Evolutionary conservation across 306 rosid genomes (phyloP), one percentile per base, ranked within the genome.

Genomic region (Sophora flavescens): DNA sequence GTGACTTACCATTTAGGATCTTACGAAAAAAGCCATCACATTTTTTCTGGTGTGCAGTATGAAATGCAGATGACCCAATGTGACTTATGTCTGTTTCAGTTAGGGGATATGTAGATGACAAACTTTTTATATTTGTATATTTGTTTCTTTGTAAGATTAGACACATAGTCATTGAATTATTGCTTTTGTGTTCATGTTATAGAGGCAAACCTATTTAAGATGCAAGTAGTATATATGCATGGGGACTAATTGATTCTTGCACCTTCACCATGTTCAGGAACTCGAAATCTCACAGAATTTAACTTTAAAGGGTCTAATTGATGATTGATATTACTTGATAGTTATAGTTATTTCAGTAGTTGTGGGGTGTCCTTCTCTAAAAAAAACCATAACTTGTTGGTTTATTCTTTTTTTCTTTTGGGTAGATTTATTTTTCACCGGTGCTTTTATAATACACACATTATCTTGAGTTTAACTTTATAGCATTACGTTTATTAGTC

Each of bases 21-120:
- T 32, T 18, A 59, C 72, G 12, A 41, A 68, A 36, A 50, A 41
- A 48, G 12, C 39, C 56, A 15, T 47, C 53, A 11, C 38, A 64
- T 28, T 72, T 72, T 62, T 80, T 41, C n/a, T 72, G 47, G 16
- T 13, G 35, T 64, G 70, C 47, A 56, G 58, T 35, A 38, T 66
- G 63, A 72, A 39, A 65, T 56, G 63, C 64, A 10, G 36, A 35
- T 57, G 39, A 66, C 57, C 48, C 64, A 0, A 68, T 52, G 68
- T 28, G 50, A 54, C 61, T 39, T 39, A 39, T 70, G 42, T 70
- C 72, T 78, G 14, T n/a, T 63, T 7, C 50, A 59, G 53, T 48
- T 26, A 53, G 5, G 56, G 47, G 28, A 22, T 57, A 64, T 28
- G 28, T 6, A 17, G 35, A 39, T 47, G 18, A 11, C 5, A 63